These are phyloP conservation scores for Alisma plantagoaquatica DNA, from an alignment of 106 monocot genomes.

Conservation along the genomic window DNA sequence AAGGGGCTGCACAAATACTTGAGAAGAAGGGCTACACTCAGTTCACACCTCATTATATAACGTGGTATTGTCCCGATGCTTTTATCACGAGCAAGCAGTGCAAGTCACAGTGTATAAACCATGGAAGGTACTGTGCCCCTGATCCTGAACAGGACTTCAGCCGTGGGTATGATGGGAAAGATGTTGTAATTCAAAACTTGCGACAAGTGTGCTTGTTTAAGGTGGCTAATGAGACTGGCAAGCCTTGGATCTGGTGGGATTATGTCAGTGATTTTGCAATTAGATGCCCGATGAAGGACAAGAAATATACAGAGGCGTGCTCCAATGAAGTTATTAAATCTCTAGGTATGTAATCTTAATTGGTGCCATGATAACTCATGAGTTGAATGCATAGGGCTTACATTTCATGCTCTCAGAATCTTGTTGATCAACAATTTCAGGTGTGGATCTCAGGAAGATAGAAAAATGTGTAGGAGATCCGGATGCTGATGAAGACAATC, in stretches of 20 bases:
- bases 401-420: neutral
- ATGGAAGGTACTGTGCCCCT: slow-evolving; percentile 96
- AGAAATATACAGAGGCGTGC: slow-evolving; percentile 94
- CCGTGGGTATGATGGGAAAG: slow-evolving; percentile 90
- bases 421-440: neutral
- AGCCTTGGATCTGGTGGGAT: slow-evolving; percentile 98
- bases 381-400: neutral
- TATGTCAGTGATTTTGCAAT: slow-evolving; percentile 96
- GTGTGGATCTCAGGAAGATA: slow-evolving; percentile 16
- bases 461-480: slow-evolving; percentile 23
- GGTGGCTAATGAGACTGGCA: slow-evolving; percentile 68
- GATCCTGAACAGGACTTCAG: slow-evolving; percentile 98
- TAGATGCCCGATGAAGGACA: slow-evolving; percentile 97
- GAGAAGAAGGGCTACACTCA: slow-evolving; percentile 88
- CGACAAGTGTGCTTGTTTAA: slow-evolving; percentile 87
- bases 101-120: slow-evolving; percentile 93
- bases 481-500: slow-evolving; percentile 20
- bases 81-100: slow-evolving; percentile 88
- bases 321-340: slow-evolving; percentile 69
- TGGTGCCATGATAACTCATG: too few species aligned
- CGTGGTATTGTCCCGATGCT: slow-evolving; percentile 91
- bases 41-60: slow-evolving; percentile 98
- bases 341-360: slow-evolving; percentile 26
- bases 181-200: slow-evolving; percentile 93
- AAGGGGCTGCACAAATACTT: slow-evolving; percentile 87